Conservation (phyloP, 2,329 filamentous ascomycete genomes). For the Diaporthe amygdali region DNA sequence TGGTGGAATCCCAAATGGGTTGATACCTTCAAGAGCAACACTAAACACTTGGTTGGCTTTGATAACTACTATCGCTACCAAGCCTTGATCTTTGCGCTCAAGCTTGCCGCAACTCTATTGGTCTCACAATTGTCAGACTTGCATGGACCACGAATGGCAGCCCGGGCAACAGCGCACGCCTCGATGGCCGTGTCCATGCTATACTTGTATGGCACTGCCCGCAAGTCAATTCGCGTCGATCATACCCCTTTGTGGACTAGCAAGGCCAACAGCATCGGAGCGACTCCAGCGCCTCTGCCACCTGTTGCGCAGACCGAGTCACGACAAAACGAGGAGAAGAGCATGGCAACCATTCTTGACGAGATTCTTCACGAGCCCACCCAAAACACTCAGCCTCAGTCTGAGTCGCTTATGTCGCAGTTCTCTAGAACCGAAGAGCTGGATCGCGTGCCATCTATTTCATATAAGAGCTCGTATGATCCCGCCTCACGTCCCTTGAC, state of each 20-base stretch:
- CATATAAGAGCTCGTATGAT: slow-evolving; percentile 7
- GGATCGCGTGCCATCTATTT: slow-evolving; percentile 27
- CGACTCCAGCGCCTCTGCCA: slow-evolving; percentile 28
- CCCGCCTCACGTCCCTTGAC: background rate
- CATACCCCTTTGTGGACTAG: slow-evolving; percentile 55
- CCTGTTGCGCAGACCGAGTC: slow-evolving; percentile 10
- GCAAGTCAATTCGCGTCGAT: slow-evolving; percentile 59
- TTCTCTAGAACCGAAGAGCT: background rate
- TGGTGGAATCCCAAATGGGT: slow-evolving; percentile 76
- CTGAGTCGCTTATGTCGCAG: slow-evolving; percentile 31
- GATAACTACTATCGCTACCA: slow-evolving; percentile 72
- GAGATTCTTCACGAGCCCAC: slow-evolving; percentile 44
- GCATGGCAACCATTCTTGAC: slow-evolving; percentile 53
- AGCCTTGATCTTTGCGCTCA: slow-evolving; percentile 59
- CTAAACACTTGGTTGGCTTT: slow-evolving; percentile 63
- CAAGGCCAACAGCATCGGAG: slow-evolving; percentile 21
- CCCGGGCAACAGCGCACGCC: slow-evolving; percentile 58
- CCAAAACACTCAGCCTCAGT: slow-evolving; percentile 26
- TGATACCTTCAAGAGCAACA: slow-evolving; percentile 64
- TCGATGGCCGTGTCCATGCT: slow-evolving; percentile 58
- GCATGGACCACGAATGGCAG: slow-evolving; percentile 42
- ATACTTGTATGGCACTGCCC: slow-evolving; percentile 51
- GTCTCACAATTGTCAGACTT: slow-evolving; percentile 46
- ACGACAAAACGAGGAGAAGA: slow-evolving; percentile 40
- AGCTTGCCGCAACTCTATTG: slow-evolving; percentile 52